phyloP scores from a whole-genome alignment of 371 early-diverging fungal species.

The Mucor piriformis region DNA sequence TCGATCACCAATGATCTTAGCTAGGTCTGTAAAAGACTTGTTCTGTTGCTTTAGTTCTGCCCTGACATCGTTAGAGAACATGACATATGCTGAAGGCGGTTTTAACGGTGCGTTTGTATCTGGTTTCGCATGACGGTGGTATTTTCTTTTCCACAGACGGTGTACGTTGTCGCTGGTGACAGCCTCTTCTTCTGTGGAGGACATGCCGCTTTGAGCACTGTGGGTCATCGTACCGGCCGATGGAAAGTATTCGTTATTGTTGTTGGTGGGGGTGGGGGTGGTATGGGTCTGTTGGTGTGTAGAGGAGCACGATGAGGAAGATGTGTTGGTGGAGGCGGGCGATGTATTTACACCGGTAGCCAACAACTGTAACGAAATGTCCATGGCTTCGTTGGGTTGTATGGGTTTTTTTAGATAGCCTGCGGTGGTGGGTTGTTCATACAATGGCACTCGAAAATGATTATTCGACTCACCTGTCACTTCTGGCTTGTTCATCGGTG shows the following conservation, averaged over 20 bases:
- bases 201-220: slow-evolving; percentile 27
- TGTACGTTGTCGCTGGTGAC: slow-evolving; percentile 35
- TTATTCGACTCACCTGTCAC: neutral
- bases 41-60: slow-evolving; percentile 48
- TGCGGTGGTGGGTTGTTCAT: neutral
- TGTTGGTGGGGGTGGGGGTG: slow-evolving; percentile 1
- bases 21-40: slow-evolving; percentile 53
- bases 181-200: slow-evolving; percentile 51
- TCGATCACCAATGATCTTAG: slow-evolving; percentile 54
- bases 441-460: neutral
- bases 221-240: slow-evolving; percentile 32
- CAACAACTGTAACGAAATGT: slow-evolving; percentile 5
- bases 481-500: neutral
- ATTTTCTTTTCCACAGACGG: slow-evolving; percentile 49
- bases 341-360: neutral
- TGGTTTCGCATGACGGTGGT: slow-evolving; percentile 55
- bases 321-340: neutral
- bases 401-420: neutral
- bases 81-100: slow-evolving; percentile 62
- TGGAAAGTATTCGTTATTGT: slow-evolving; percentile 22
- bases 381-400: slow-evolving; percentile 9
- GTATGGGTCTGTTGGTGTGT: neutral
- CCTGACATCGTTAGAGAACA: slow-evolving; percentile 56
- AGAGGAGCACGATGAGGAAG: slow-evolving; percentile 2
- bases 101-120: slow-evolving; percentile 57